These are phyloP conservation scores for Oldenlandia corymbosa DNA, from an alignment of 257 asterid genomes.

Conservation along the genomic window DNA sequence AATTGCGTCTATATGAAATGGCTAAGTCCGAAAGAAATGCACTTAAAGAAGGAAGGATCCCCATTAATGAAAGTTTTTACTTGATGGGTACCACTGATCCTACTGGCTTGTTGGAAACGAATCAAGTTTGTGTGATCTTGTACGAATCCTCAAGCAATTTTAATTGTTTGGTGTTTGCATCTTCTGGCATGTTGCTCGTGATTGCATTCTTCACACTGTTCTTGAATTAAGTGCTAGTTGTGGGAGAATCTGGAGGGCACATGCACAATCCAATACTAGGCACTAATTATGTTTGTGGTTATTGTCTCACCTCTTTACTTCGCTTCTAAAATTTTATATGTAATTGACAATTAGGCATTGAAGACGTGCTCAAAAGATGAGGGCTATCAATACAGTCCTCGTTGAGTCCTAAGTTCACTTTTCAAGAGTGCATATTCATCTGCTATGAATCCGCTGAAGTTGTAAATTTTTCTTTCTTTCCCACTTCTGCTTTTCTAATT, in stretches of 20 bases:
- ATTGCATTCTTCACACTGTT: not conserved
- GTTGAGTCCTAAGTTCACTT: too few species aligned
- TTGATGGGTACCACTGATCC: slow-evolving; percentile 95
- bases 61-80: slow-evolving; percentile 68
- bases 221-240: not conserved
- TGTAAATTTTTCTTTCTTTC: not conserved
- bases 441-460: too few species aligned
- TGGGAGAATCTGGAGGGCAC: too few species aligned
- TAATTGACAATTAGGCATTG: too few species aligned
- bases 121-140: slow-evolving; percentile 85
- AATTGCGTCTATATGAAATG: slow-evolving; percentile 40
- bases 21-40: slow-evolving; percentile 32
- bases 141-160: slow-evolving; percentile 25
- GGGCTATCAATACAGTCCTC: too few species aligned
- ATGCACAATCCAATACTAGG: too few species aligned
- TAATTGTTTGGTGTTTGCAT: not conserved
- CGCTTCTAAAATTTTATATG: too few species aligned
- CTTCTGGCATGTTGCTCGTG: not conserved
- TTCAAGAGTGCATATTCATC: too few species aligned
- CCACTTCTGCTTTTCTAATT: too few species aligned
- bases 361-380: too few species aligned
- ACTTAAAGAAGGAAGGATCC: slow-evolving; percentile 57
- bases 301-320: too few species aligned
- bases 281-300: too few species aligned
- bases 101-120: slow-evolving; percentile 43